Percentiles rank a stretch among this genome's conserved stretches.
Conservation (phyloP, 169 alveolate species). For the Perkinsus olseni region DNA sequence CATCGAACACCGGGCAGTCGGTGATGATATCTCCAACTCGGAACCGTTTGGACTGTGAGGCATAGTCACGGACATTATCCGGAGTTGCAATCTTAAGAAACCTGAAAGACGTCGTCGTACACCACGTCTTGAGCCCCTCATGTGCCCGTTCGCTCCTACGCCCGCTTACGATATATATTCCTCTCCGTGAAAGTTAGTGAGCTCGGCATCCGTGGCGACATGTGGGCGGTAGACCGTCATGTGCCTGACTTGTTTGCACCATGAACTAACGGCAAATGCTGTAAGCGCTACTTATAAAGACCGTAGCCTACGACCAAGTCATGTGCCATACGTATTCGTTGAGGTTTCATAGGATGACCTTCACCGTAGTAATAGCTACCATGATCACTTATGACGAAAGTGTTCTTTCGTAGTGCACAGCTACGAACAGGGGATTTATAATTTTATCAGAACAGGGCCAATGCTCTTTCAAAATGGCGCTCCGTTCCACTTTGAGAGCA, state of each 20-base stretch:
- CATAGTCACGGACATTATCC: conserved; percentile 36
- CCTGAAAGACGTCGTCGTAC: not conserved
- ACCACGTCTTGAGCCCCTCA: not conserved
- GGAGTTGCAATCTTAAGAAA: not conserved
- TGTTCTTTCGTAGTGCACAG: no score
- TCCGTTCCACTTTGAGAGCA: no score
- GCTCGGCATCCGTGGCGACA: conserved; percentile 88
- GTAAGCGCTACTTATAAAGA: conserved; percentile 65
- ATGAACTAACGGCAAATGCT: not conserved
- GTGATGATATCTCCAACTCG: conserved; percentile 60
- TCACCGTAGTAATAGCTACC: conserved; percentile 96
- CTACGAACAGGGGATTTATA: no score
- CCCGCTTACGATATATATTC: conserved; percentile 69
- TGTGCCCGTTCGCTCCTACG: no score
- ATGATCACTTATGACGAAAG: no score
- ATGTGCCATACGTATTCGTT: conserved; percentile 97
- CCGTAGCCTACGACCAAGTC: conserved; percentile 88
- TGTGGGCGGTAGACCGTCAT: conserved; percentile 80
- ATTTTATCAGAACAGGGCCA: no score
- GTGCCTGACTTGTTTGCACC: not conserved
- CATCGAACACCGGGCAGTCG: conserved; percentile 84
- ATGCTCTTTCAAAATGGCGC: no score
- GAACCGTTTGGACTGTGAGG: conserved; percentile 65
- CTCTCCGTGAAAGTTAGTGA: conserved; percentile 85
- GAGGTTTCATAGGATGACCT: conserved; percentile 99